These are phyloP conservation scores for Gorgonomyces haynaldii DNA, from an alignment of 192 early-diverging fungal species.

Conservation along the genomic window DNA sequence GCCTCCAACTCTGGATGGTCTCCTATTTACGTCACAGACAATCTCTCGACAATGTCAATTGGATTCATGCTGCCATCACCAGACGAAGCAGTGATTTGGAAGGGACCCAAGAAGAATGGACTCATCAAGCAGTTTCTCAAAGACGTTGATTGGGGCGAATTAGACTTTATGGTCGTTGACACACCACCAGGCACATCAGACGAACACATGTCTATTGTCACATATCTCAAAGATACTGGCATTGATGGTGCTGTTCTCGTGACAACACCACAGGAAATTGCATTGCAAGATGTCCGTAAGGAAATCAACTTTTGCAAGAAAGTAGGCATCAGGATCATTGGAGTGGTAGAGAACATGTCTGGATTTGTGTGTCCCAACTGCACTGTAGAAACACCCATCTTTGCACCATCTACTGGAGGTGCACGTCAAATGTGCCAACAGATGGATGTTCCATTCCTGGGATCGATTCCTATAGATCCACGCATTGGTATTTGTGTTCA, in stretches of 20 bases:
- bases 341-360: conserved; percentile 45
- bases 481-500: conserved; percentile 28
- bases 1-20: conserved; percentile 78
- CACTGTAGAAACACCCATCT: conserved; percentile 74
- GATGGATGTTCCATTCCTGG: conserved; percentile 75
- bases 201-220: conserved; percentile 88
- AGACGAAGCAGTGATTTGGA: conserved; percentile 94
- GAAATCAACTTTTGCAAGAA: conserved; percentile 51
- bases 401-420: conserved; percentile 71
- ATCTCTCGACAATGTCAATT: conserved; percentile 82
- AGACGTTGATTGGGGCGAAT: conserved; percentile 92
- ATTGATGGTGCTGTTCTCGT: conserved; percentile 82
- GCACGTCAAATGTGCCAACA: conserved; percentile 82
- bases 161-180: conserved; percentile 68
- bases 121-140: conserved; percentile 96
- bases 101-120: conserved; percentile 96
- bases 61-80: conserved; percentile 82
- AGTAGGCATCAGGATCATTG: conserved; percentile 28
- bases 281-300: conserved; percentile 45
- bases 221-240: conserved; percentile 67
- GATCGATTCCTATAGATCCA: conserved; percentile 87
- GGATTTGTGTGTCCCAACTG: conserved; percentile 36
- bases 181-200: conserved; percentile 97
- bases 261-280: conserved; percentile 86
- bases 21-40: conserved; percentile 38